phyloP scores from a whole-genome alignment of 441 rosid genomes.

The Metrosideros polymorpha region DNA sequence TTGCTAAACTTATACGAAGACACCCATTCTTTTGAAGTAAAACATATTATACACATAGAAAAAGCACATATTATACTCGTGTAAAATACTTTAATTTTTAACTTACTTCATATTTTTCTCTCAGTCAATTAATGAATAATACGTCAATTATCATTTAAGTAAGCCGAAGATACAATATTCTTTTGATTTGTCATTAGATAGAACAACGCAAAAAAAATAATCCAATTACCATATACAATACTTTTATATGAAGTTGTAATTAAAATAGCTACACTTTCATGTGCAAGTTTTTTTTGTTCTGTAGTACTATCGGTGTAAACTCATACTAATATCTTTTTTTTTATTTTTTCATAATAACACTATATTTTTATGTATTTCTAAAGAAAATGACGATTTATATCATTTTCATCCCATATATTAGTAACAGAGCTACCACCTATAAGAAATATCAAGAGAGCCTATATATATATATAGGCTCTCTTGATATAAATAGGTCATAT shows the following conservation, averaged over 20 bases:
- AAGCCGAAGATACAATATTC: not conserved
- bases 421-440: too few relatives aligned
- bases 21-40: not conserved
- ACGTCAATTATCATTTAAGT: not conserved
- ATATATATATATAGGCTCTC: too few relatives aligned
- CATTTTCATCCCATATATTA: too few relatives aligned
- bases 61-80: not conserved
- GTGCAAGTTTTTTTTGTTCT: too few relatives aligned
- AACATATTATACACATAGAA: not conserved
- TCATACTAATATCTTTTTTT: too few relatives aligned
- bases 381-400: too few relatives aligned
- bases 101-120: not conserved
- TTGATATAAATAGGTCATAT: too few relatives aligned
- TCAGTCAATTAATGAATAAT: not conserved
- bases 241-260: not conserved
- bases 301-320: too few relatives aligned
- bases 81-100: not conserved
- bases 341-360: too few relatives aligned
- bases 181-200: not conserved
- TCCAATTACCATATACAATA: not conserved
- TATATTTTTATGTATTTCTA: too few relatives aligned
- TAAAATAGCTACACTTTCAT: not conserved
- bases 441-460: too few relatives aligned
- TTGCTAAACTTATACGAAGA: not conserved
- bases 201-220: not conserved